Evolutionary conservation across 208 protist genomes (phyloP).

Genomic region (Vickermania ingenoplastis): DNA sequence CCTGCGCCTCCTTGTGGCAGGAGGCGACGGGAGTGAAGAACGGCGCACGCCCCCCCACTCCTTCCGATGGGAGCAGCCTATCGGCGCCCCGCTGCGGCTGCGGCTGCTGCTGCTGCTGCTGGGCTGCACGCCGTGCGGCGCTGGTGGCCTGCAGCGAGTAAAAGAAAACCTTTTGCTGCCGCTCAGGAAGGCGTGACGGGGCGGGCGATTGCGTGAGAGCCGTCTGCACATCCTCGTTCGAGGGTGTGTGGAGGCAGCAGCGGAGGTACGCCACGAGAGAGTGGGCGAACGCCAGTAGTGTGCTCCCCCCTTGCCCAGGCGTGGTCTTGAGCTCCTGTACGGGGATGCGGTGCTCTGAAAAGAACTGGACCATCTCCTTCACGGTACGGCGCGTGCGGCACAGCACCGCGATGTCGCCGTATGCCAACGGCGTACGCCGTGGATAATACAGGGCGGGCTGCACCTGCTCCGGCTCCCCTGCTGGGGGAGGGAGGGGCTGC

Average conservation of each 20-base stretch:
- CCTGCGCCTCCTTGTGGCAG: neutral
- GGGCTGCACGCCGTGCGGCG: slow-evolving; percentile 7
- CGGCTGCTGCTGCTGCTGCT: slow-evolving; percentile 12
- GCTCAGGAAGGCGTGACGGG: slow-evolving; percentile 20
- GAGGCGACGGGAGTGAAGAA: neutral
- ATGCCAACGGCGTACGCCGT: slow-evolving; percentile 23
- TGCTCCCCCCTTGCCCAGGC: slow-evolving; percentile 4
- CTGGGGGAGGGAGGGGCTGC: neutral
- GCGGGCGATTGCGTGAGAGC: slow-evolving; percentile 22
- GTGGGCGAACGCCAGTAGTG: slow-evolving; percentile 21
- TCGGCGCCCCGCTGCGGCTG: slow-evolving; percentile 2
- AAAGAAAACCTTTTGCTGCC: slow-evolving; percentile 36
- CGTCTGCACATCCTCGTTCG: slow-evolving; percentile 46
- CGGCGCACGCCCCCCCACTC: neutral
- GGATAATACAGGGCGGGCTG: too few relatives aligned
- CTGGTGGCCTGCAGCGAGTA: slow-evolving; percentile 24
- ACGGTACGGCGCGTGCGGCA: slow-evolving; percentile 60
- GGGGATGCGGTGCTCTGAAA: slow-evolving; percentile 42
- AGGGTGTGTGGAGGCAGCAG: slow-evolving; percentile 40
- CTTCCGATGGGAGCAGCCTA: too few relatives aligned
- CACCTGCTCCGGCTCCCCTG: neutral
- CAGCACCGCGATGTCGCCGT: slow-evolving; percentile 71
- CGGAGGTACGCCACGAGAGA: slow-evolving; percentile 52
- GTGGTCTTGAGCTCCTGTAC: slow-evolving; percentile 27
- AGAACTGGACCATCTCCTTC: slow-evolving; percentile 16